Conservation (phyloP, 495 filamentous ascomycete species). For the Aspergillus coremiiformis region DNA sequence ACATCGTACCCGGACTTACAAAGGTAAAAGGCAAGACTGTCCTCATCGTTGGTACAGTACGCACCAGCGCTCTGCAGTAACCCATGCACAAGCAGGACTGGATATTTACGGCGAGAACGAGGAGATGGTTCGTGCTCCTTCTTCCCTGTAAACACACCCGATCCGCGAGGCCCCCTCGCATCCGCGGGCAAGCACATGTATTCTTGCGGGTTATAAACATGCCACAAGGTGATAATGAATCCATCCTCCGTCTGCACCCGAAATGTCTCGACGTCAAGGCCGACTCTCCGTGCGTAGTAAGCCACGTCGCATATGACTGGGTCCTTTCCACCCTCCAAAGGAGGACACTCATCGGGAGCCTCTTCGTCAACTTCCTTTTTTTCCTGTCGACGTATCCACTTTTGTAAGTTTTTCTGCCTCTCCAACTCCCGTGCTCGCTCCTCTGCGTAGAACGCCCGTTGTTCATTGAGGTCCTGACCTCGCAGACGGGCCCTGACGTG, state of each 20-base stretch:
- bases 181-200: constrained; percentile 44
- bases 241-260: constrained; percentile 91
- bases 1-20: constrained; percentile 93
- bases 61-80: constrained; percentile 81
- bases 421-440: constrained; percentile 51
- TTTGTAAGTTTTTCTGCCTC: constrained; percentile 48
- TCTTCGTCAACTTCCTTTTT: constrained; percentile 33
- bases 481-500: constrained; percentile 42
- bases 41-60: constrained; percentile 86
- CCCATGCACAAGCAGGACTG: constrained; percentile 82
- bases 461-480: constrained; percentile 48
- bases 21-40: constrained; percentile 84
- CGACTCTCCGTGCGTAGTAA: constrained; percentile 85
- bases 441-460: constrained; percentile 61
- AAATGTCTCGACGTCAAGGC: constrained; percentile 77
- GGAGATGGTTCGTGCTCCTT: constrained; percentile 8
- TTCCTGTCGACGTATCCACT: constrained; percentile 50
- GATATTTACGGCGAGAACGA: constrained; percentile 58
- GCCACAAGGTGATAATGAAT: constrained; percentile 82
- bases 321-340: constrained; percentile 74
- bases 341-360: constrained; percentile 49
- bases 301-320: constrained; percentile 67
- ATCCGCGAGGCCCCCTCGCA: constrained; percentile 26
- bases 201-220: constrained; percentile 80
- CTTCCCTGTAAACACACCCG: constrained; percentile 25